These are phyloP conservation scores for Leccinum boreale DNA, from an alignment of 768 basidiomycete genomes.

Conservation along the genomic window DNA sequence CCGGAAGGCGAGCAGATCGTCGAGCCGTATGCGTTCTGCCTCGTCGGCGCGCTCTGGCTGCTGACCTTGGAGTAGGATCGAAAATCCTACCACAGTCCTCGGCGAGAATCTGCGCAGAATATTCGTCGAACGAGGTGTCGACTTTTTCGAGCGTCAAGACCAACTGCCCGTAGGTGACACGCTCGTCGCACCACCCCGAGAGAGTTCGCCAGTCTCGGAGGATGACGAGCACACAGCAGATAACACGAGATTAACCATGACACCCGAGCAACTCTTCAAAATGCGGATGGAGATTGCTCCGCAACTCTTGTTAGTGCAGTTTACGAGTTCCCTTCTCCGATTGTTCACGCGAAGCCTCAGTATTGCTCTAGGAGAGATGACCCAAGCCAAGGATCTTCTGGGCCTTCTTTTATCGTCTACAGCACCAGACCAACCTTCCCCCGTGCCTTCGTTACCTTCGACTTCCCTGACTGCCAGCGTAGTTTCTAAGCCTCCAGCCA, in stretches of 20 bases:
- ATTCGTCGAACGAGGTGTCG: conserved; percentile 67
- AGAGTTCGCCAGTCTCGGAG: conserved; percentile 24
- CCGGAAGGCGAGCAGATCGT: conserved; percentile 65
- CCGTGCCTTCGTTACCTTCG: conserved; percentile 28
- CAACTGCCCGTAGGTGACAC: conserved; percentile 19
- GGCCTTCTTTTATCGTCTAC: conserved; percentile 50
- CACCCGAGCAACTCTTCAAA: conserved; percentile 65
- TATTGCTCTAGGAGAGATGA: conserved; percentile 76
- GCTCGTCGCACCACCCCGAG: conserved; percentile 25
- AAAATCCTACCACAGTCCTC: conserved; percentile 55
- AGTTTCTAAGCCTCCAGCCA: conserved; percentile 64
- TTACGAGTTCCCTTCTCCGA: neutral
- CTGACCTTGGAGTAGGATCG: conserved; percentile 40
- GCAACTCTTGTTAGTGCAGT: conserved; percentile 62
- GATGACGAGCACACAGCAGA: conserved; percentile 31
- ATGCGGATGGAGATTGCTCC: conserved; percentile 72
- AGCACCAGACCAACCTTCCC: conserved; percentile 32
- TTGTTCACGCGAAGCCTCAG: conserved; percentile 36
- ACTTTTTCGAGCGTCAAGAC: conserved; percentile 64
- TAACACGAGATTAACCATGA: conserved; percentile 49
- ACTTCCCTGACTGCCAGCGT: conserved; percentile 55
- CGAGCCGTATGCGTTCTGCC: conserved; percentile 56
- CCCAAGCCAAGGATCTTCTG: conserved; percentile 69
- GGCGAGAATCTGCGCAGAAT: conserved; percentile 66
- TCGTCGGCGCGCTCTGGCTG: conserved; percentile 9